Evolutionary conservation across 2,329 filamentous ascomycete species (phyloP), one percentile per base, ranked within the genome.

Genomic region (Fusarium buxicola): DNA sequence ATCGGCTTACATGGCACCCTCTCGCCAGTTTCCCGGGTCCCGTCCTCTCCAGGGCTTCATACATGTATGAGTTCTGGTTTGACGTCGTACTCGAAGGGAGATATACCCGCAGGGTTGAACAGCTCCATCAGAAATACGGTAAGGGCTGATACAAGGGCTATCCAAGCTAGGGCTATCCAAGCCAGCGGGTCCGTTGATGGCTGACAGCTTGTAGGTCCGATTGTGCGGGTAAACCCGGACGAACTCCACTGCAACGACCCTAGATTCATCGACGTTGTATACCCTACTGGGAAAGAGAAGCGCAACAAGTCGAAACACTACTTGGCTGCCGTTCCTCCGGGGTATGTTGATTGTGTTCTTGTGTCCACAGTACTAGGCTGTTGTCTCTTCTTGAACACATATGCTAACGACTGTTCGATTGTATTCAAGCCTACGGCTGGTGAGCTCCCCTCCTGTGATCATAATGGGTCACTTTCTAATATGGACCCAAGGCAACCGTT

Each of bases 31-130:
- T 55, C 31, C 61, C 58, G 15, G 58, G 58, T 10, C 58, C 58
- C 3, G 30, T 43, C 8, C 52, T 62, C 18, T 38, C 61, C 7
- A 39, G 41, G 15, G 55, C 55, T 9, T 58, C 58, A 2, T 57
- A 62, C 58, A 32, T 50, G 44, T 57, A 60, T 11, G 58, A 62
- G 48, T 59, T 62, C 36, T 65, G 52, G 43, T 56, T 56, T 36
- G 61, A 65, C 38, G 55, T 59, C 7, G 45, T 65, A 18, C 53
- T 56, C 13, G 30, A 50, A 27, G 61, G 58, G 8, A 38, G 61
- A 15, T 61, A 54, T 49, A 61, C 58, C 11, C 48, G 52, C 25
- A 44, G n/a, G 27, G 58, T 61, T 32, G 28, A 39, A 25, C 28
- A 41, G 38, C 51, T 58, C 21, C 53, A 61, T 31, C 18, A 50